A percentile compares a stretch with the other conserved stretches of the same genome.
These are phyloP conservation scores for Penicillium simplicissimum DNA, from an alignment of 495 filamentous ascomycete genomes.

Conservation along the genomic window DNA sequence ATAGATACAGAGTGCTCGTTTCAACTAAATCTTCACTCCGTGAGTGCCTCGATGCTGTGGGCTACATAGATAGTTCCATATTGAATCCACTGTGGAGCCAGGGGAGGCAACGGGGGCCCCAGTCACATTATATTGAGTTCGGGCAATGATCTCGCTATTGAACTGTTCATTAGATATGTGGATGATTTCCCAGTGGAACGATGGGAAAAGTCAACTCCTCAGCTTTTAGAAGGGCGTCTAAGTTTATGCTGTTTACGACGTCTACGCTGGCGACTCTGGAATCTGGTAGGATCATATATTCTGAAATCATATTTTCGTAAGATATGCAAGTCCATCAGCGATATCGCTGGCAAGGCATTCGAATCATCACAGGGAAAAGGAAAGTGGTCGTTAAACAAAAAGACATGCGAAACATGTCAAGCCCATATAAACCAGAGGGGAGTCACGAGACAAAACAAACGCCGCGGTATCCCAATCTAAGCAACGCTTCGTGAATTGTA, in stretches of 20 bases:
- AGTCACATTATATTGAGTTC: background rate
- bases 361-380: conserved; percentile 17
- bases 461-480: conserved; percentile 32
- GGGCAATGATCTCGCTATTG: background rate
- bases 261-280: background rate
- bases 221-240: background rate
- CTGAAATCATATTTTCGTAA: background rate
- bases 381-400: conserved; percentile 8
- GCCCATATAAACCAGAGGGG: conserved; percentile 12
- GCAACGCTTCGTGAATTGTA: conserved; percentile 19
- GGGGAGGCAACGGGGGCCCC: background rate
- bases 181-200: too few species aligned
- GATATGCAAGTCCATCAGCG: background rate
- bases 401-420: conserved; percentile 14
- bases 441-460: conserved; percentile 15
- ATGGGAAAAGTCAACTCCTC: background rate
- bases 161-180: too few species aligned
- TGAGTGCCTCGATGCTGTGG: too few species aligned
- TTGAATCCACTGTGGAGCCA: background rate
- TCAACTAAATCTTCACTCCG: too few species aligned
- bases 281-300: background rate
- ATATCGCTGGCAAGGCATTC: background rate
- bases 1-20: too few species aligned
- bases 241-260: background rate
- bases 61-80: too few species aligned